phyloP scores from a whole-genome alignment of 495 filamentous ascomycete genomes.

The Trichoderma orchidacearum region DNA sequence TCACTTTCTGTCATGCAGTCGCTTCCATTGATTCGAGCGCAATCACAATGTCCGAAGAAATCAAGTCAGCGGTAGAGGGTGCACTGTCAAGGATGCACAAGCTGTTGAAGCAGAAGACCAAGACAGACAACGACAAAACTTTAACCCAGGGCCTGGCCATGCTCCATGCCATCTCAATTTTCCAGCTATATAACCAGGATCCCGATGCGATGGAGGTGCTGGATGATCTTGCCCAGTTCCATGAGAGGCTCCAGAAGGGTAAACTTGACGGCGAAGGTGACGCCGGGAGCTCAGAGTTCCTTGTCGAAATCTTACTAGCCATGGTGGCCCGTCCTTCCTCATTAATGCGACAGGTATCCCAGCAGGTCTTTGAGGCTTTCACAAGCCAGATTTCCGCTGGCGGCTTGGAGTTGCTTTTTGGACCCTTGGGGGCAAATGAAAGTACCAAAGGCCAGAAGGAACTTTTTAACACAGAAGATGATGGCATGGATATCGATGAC shows the following conservation, averaged over 20 bases:
- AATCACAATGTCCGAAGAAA: constrained; percentile 47
- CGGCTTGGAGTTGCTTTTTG: constrained; percentile 58
- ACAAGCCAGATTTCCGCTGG: constrained; percentile 53
- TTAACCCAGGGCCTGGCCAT: constrained; percentile 53
- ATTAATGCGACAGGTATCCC: constrained; percentile 71
- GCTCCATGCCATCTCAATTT: constrained; percentile 69
- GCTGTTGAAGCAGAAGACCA: constrained; percentile 46
- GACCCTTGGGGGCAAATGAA: constrained; percentile 67
- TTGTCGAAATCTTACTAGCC: constrained; percentile 78
- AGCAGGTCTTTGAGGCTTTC: constrained; percentile 76
- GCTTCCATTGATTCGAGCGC: constrained; percentile 33
- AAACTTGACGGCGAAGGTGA: constrained; percentile 16
- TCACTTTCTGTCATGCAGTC: constrained; percentile 33
- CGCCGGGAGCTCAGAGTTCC: constrained; percentile 50
- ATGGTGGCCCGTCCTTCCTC: constrained; percentile 78
- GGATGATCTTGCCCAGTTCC: constrained; percentile 28
- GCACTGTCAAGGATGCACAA: constrained; percentile 56
- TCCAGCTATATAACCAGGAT: constrained; percentile 83
- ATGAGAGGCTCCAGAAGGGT: constrained; percentile 36
- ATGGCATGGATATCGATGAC: constrained; percentile 28
- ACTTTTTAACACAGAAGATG: constrained; percentile 66
- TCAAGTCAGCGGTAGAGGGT: constrained; percentile 41
- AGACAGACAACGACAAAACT: constrained; percentile 20
- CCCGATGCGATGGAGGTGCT: constrained; percentile 51
- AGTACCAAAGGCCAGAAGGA: constrained; percentile 69